A percentile compares a stretch with the other conserved stretches of the same genome.
phyloP scores from a whole-genome alignment of 306 rosid species.

The Sicyos baderoa region DNA sequence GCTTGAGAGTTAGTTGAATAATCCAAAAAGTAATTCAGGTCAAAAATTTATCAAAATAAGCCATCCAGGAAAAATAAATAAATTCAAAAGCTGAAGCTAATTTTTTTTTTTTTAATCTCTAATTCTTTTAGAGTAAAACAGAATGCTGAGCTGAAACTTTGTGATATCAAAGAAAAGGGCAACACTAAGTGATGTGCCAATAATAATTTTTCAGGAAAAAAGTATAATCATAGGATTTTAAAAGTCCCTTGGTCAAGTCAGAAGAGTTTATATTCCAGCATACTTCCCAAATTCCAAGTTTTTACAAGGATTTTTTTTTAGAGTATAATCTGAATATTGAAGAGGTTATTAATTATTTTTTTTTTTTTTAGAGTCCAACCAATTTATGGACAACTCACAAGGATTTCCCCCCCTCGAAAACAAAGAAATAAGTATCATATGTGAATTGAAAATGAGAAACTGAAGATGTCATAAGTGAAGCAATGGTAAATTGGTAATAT shows the following conservation, averaged over 20 bases:
- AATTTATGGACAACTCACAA: neutral
- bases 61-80: neutral
- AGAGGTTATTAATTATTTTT: neutral
- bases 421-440: neutral
- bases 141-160: conserved; percentile 1
- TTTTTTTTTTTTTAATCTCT: neutral
- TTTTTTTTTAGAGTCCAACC: neutral
- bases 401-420: neutral
- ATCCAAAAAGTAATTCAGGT: neutral
- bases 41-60: neutral
- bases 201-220: neutral
- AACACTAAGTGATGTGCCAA: neutral
- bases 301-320: neutral
- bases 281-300: neutral
- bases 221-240: neutral
- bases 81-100: neutral
- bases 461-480: neutral
- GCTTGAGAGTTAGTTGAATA: neutral
- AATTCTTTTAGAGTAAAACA: neutral
- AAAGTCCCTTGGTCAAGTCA: neutral
- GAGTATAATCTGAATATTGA: neutral
- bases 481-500: neutral
- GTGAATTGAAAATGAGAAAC: neutral
- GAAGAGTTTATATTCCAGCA: neutral
- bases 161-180: neutral